phyloP scores from a whole-genome alignment of 1,284 basidiomycete genomes.

The Melampsora allii-populina region DNA sequence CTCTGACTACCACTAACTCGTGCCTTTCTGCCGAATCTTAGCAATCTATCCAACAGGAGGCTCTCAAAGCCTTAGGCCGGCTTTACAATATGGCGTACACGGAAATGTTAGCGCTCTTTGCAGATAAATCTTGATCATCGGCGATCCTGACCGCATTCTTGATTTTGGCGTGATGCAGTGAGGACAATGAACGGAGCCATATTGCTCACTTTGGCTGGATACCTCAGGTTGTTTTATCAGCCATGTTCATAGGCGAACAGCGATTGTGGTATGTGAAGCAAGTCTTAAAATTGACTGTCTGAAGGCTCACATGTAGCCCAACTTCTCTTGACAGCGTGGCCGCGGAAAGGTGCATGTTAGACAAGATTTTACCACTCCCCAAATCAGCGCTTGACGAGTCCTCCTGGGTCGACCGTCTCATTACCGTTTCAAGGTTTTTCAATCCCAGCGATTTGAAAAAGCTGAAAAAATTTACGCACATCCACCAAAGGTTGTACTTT shows the following conservation, averaged over 20 bases:
- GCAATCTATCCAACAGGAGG: slow-evolving; percentile 74
- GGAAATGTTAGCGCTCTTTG: slow-evolving; percentile 67
- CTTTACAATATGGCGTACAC: slow-evolving; percentile 78
- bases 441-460: slow-evolving; percentile 15
- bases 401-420: slow-evolving; percentile 27
- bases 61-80: slow-evolving; percentile 71
- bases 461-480: slow-evolving; percentile 22
- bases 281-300: slow-evolving; percentile 58
- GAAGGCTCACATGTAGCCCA: slow-evolving; percentile 53
- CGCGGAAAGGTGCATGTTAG: slow-evolving; percentile 65
- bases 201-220: slow-evolving; percentile 89
- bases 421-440: slow-evolving; percentile 21
- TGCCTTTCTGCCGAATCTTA: slow-evolving; percentile 51
- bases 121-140: neutral
- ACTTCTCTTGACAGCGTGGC: slow-evolving; percentile 56
- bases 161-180: slow-evolving; percentile 57
- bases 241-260: slow-evolving; percentile 47
- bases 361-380: slow-evolving; percentile 78
- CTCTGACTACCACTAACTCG: neutral
- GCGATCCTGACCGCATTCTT: neutral
- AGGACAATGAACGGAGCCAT: slow-evolving; percentile 70
- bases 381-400: slow-evolving; percentile 15
- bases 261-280: slow-evolving; percentile 39
- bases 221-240: slow-evolving; percentile 66
- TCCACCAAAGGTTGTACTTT: slow-evolving; percentile 15